Evolutionary conservation across 2,329 filamentous ascomycete genomes (phyloP), one percentile per base, ranked within the genome.

Genomic region (Aureobasidium melanogenum): DNA sequence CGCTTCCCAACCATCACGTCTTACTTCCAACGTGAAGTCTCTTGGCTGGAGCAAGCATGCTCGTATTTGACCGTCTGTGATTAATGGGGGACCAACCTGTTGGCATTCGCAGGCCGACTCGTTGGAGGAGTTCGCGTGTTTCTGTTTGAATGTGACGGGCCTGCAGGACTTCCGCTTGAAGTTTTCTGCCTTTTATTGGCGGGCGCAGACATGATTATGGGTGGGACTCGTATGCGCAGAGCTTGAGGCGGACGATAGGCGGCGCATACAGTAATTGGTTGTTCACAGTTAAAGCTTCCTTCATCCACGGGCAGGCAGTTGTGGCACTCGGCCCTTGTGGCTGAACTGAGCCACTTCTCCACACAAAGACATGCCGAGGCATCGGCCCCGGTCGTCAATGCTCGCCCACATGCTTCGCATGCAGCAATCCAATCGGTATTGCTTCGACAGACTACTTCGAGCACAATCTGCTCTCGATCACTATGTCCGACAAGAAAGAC

Each of bases 401-500:
- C 46, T 14, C 46, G 34, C 38, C 32, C 44, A 28, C 12, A 50
- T 51, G 48, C 44, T 5, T 28, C 6, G 14, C 3, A 22, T 22
- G 19, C 5, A 39, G 36, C 36, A 19, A 39, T 15, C 28, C n/a
- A n/a, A n/a, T n/a, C n/a, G n/a, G n/a, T n/a, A n/a, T n/a, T n/a
- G n/a, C n/a, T n/a, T n/a, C n/a, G n/a, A n/a, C n/a, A n/a, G n/a
- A n/a, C n/a, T n/a, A n/a, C n/a, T n/a, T n/a, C n/a, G n/a, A n/a
- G n/a, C n/a, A 19, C 17, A 10, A 3, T 30, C 32, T 22, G 10
- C 17, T 34, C n/a, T 7, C 30, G 22, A 15, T 19, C 38, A 28
- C 34, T 19, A 71, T 72, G 70, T 65, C 68, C 5, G 65, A 67
- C 61, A 62, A 70, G 51, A 66, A 67, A 48, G 56, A 62, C 34